phyloP scores from a whole-genome alignment of 768 basidiomycete species.

The Tylopilus plumbeoviolaceoides region DNA sequence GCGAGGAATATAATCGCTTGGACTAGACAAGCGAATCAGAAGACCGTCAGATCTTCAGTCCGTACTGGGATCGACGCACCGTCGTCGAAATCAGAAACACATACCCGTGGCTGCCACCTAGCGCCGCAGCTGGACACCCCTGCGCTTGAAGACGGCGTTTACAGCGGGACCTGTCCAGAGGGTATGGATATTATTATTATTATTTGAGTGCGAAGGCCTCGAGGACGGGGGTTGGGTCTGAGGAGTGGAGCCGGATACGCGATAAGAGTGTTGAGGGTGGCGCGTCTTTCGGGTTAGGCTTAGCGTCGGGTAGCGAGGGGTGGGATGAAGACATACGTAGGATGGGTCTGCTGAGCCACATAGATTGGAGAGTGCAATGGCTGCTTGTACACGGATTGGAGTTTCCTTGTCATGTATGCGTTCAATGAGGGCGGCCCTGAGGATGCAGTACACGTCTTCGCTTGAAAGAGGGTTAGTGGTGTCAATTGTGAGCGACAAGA shows the following conservation, averaged over 20 bases:
- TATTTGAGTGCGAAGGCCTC: conserved; percentile 56
- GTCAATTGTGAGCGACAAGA: not conserved
- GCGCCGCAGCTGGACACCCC: conserved; percentile 51
- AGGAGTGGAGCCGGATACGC: conserved; percentile 28
- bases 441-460: conserved; percentile 63
- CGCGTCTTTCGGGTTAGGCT: conserved; percentile 47
- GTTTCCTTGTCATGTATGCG: conserved; percentile 79
- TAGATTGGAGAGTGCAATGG: conserved; percentile 74
- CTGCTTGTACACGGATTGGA: conserved; percentile 72
- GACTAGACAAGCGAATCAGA: conserved; percentile 34
- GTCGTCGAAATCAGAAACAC: conserved; percentile 79
- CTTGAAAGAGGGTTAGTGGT: conserved; percentile 35
- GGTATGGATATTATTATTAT: conserved; percentile 56
- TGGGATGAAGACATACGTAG: conserved; percentile 54
- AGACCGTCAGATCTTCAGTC: not conserved
- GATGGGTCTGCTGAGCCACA: conserved; percentile 62
- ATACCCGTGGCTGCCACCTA: conserved; percentile 60
- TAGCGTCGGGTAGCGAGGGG: not conserved
- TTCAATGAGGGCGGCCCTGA: conserved; percentile 63
- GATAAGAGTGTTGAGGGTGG: conserved; percentile 65
- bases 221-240: conserved; percentile 51
- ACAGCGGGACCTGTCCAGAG: conserved; percentile 61
- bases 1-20: conserved; percentile 83
- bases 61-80: conserved; percentile 28
- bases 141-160: conserved; percentile 45